A percentile compares a stretch with the other conserved stretches of the same genome.
phyloP scores from a whole-genome alignment of 371 early-diverging fungal species.

The Mucor ambiguus region DNA sequence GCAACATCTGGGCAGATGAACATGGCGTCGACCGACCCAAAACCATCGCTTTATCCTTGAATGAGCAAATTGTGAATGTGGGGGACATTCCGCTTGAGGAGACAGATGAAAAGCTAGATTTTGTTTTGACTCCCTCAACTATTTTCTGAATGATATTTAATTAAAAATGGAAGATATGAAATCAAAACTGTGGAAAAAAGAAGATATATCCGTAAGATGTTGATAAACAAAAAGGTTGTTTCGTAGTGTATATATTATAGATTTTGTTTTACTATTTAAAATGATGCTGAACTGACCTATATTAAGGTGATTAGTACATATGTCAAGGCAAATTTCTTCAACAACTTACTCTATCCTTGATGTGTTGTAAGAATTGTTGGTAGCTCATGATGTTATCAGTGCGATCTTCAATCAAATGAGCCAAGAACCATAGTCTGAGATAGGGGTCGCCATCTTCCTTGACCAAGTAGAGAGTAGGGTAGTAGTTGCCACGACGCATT shows the following conservation, averaged over 20 bases:
- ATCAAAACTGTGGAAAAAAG: not conserved
- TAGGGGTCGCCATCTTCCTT: constrained; percentile 77
- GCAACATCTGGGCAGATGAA: constrained; percentile 33
- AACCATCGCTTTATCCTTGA: constrained; percentile 62
- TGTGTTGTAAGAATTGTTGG: constrained; percentile 74
- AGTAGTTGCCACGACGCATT: constrained; percentile 30
- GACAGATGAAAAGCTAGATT: constrained; percentile 45
- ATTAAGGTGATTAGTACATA: not conserved
- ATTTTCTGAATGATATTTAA: constrained; percentile 21
- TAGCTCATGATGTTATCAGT: constrained; percentile 77
- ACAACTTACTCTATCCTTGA: constrained; percentile 61
- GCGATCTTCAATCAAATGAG: constrained; percentile 69
- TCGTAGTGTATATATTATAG: not conserved
- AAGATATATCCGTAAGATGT: not conserved
- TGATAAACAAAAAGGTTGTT: not conserved
- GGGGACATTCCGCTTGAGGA: constrained; percentile 43
- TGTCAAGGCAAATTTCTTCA: not conserved
- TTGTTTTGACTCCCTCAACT: constrained; percentile 35
- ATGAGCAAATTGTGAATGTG: constrained; percentile 55
- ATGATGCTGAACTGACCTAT: constrained; percentile 24
- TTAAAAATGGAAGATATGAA: constrained; percentile 5
- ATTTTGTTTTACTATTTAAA: constrained; percentile 18
- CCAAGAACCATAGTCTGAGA: constrained; percentile 62
- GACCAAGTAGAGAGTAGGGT: constrained; percentile 55
- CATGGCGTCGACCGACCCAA: constrained; percentile 26